Evolutionary conservation across 768 basidiomycete species (phyloP).

Genomic region (Auricularia auricula-judae): DNA sequence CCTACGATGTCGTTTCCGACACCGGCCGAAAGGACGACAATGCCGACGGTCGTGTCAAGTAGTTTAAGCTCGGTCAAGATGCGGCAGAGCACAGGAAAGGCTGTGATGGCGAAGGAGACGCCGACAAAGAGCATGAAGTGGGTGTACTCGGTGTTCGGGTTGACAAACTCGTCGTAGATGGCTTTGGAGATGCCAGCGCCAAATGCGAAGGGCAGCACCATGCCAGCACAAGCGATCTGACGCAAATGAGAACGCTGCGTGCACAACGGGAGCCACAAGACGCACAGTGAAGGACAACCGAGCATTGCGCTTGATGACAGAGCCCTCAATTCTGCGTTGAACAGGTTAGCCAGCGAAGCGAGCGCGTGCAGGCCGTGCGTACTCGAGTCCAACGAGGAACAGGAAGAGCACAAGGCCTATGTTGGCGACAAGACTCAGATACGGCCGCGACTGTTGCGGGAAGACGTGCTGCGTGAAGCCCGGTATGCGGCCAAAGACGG

Average conservation of each 20-base stretch:
- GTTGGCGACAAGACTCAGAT: slow-evolving; percentile 77
- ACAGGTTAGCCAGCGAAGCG: no score
- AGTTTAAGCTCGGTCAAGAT: slow-evolving; percentile 69
- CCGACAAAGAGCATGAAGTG: slow-evolving; percentile 93
- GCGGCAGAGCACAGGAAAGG: slow-evolving; percentile 77
- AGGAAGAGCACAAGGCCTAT: slow-evolving; percentile 83
- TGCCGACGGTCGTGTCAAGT: slow-evolving; percentile 83
- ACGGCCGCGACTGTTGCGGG: slow-evolving; percentile 57
- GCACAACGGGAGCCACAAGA: not conserved
- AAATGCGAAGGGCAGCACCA: slow-evolving; percentile 79
- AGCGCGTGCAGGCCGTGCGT: not conserved
- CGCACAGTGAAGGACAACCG: slow-evolving; percentile 14
- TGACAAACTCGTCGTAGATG: slow-evolving; percentile 66
- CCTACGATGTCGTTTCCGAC: slow-evolving; percentile 63
- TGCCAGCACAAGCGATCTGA: slow-evolving; percentile 35
- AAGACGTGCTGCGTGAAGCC: slow-evolving; percentile 84
- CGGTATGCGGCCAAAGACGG: slow-evolving; percentile 70
- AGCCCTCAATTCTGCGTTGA: slow-evolving; percentile 51
- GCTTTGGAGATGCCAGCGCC: slow-evolving; percentile 60
- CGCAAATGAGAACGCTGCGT: not conserved
- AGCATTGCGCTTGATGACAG: slow-evolving; percentile 50
- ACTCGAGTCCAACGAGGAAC: slow-evolving; percentile 84
- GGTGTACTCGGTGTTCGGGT: slow-evolving; percentile 56
- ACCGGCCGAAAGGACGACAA: slow-evolving; percentile 86
- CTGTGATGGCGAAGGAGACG: slow-evolving; percentile 82